phyloP scores from a whole-genome alignment of 257 asterid species.

The Solanum appendiculatum region DNA sequence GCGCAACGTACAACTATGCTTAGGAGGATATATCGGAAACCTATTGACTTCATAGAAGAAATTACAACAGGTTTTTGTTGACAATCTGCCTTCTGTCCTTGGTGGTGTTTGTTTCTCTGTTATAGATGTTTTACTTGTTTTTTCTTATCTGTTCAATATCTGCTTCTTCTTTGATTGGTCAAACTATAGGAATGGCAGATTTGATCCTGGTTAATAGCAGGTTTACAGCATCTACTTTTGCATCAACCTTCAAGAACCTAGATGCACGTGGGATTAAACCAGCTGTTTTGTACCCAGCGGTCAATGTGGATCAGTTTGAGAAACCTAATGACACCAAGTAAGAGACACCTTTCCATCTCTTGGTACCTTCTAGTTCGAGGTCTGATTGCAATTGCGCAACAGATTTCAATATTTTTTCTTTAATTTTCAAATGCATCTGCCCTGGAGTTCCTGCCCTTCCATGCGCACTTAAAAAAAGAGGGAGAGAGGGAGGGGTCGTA shows the following conservation, averaged over 20 bases:
- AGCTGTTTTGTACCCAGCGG: slow-evolving; percentile 94
- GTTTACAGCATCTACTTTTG: slow-evolving; percentile 86
- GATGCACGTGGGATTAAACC: slow-evolving; percentile 62
- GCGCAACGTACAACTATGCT: slow-evolving; percentile 79
- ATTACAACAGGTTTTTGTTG: slow-evolving; percentile 63
- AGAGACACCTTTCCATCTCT: slow-evolving; percentile 12
- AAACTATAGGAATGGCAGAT: slow-evolving; percentile 79
- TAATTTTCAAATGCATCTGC: background rate
- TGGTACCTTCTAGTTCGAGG: slow-evolving; percentile 20
- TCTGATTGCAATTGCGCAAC: background rate
- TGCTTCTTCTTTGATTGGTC: background rate
- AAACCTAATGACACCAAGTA: slow-evolving; percentile 59
- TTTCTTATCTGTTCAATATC: background rate
- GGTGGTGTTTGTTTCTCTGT: background rate
- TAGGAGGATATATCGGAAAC: slow-evolving; percentile 79
- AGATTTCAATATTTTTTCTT: background rate
- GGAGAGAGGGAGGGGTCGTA: background rate
- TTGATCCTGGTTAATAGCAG: slow-evolving; percentile 87
- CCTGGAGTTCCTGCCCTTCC: background rate
- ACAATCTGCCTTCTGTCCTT: background rate
- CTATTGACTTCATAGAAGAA: slow-evolving; percentile 80
- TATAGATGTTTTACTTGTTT: background rate
- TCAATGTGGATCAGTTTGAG: slow-evolving; percentile 70
- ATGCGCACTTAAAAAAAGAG: background rate
- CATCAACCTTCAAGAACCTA: slow-evolving; percentile 78